These are phyloP conservation scores for Podila epigama DNA, from an alignment of 192 early-diverging fungal genomes.

Conservation along the genomic window DNA sequence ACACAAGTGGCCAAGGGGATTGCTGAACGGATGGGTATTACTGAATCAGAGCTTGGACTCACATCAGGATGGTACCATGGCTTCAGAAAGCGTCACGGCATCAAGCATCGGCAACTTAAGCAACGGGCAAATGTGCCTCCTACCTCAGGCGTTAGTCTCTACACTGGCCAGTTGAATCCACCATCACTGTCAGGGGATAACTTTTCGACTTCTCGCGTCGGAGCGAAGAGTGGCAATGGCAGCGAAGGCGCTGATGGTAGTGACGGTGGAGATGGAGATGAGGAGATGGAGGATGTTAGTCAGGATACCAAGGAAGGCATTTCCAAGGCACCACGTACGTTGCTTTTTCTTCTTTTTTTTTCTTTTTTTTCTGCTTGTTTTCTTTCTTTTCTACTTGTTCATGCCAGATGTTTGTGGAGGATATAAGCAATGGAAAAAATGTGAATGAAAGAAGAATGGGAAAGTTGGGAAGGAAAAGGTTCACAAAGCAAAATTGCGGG, in stretches of 20 bases:
- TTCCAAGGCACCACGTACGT: slow-evolving; percentile 6
- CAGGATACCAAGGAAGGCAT: slow-evolving; percentile 11
- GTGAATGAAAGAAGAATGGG: too few relatives aligned
- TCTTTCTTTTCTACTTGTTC: not conserved
- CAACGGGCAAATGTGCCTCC: slow-evolving; percentile 7
- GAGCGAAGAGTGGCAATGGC: slow-evolving; percentile 1
- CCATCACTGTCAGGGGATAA: slow-evolving; percentile 1
- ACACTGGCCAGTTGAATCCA: slow-evolving; percentile 6
- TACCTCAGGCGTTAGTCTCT: not conserved
- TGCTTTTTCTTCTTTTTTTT: not conserved
- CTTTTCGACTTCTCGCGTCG: not conserved
- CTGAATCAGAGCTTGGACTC: slow-evolving; percentile 31
- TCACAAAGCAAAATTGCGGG: too few relatives aligned
- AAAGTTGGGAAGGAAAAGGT: too few relatives aligned
- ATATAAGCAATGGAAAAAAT: not conserved
- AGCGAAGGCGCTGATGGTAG: slow-evolving; percentile 22
- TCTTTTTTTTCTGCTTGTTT: not conserved
- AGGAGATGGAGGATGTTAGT: slow-evolving; percentile 43
- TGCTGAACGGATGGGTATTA: slow-evolving; percentile 48
- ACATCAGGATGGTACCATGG: slow-evolving; percentile 50
- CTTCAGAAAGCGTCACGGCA: slow-evolving; percentile 48
- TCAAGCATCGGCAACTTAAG: slow-evolving; percentile 50
- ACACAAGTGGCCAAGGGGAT: slow-evolving; percentile 49
- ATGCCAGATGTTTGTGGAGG: too few relatives aligned
- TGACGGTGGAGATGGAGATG: slow-evolving; percentile 31